Evolutionary conservation across 257 asterid species (phyloP).

Genomic region (Scutellaria galericulata): DNA sequence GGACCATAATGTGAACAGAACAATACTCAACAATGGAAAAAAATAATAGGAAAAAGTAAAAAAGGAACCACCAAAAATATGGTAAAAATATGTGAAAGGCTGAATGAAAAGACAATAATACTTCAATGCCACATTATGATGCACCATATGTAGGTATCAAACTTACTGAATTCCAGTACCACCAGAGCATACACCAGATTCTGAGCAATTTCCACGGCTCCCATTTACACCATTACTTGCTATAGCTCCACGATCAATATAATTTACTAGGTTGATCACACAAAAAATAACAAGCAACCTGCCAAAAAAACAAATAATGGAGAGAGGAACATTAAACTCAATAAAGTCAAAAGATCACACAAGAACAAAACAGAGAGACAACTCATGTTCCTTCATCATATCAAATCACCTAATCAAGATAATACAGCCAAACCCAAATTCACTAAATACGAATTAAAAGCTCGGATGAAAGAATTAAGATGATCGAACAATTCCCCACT

Average conservation of each 20-base stretch:
- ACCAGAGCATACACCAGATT: slow-evolving; percentile 59
- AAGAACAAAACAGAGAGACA: slow-evolving; percentile 5
- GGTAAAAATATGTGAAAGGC: slow-evolving; percentile 1
- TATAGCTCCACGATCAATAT: slow-evolving; percentile 86
- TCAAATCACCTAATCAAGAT: background rate
- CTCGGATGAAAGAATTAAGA: background rate
- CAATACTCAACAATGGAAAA: background rate
- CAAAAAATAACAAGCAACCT: slow-evolving; percentile 74
- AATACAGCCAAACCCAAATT: slow-evolving; percentile 15
- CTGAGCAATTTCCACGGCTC: slow-evolving; percentile 57
- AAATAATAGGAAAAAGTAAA: background rate
- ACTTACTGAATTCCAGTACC: slow-evolving; percentile 90
- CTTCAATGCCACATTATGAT: background rate
- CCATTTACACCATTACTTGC: slow-evolving; percentile 95
- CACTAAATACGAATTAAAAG: background rate
- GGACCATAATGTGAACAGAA: background rate
- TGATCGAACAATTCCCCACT: background rate
- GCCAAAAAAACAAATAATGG: slow-evolving; percentile 37
- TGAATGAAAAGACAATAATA: background rate
- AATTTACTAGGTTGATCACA: slow-evolving; percentile 70
- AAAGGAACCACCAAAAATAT: background rate
- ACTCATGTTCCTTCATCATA: slow-evolving; percentile 21
- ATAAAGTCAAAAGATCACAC: background rate
- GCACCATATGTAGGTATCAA: background rate
- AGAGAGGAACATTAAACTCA: slow-evolving; percentile 7